phyloP scores from a whole-genome alignment of 192 early-diverging fungal species.

The Tieghemiomyces parasiticus region DNA sequence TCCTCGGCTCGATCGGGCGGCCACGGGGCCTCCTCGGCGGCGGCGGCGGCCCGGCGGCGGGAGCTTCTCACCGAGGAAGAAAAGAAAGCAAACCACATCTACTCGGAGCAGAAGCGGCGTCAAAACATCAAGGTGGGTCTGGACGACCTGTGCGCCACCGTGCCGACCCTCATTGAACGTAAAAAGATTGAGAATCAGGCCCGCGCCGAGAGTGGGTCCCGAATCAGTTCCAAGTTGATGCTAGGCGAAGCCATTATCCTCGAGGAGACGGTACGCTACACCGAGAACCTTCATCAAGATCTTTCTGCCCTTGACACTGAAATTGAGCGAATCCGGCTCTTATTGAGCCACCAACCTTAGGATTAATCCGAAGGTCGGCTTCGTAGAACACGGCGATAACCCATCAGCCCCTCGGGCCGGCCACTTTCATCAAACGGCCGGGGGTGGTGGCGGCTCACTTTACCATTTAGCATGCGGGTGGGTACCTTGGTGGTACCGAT shows the following conservation, averaged over 20 bases:
- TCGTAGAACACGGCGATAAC: too few species aligned
- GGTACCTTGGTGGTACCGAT: too few species aligned
- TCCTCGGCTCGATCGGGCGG: neutral
- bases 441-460: too few species aligned
- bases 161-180: slow-evolving; percentile 47
- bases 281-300: neutral
- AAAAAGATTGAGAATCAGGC: slow-evolving; percentile 3
- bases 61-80: slow-evolving; percentile 78
- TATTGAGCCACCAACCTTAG: too few species aligned
- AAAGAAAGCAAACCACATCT: slow-evolving; percentile 91
- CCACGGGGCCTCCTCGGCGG: neutral
- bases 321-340: neutral
- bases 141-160: slow-evolving; percentile 76
- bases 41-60: neutral
- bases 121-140: slow-evolving; percentile 84
- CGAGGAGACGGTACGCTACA: slow-evolving; percentile 2
- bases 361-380: too few species aligned
- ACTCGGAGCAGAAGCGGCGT: slow-evolving; percentile 82
- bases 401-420: too few species aligned
- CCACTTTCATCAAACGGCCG: too few species aligned
- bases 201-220: neutral
- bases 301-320: neutral
- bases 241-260: slow-evolving; percentile 11
- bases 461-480: too few species aligned
- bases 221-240: neutral